Evolutionary conservation across 2,329 filamentous ascomycete genomes (phyloP), one percentile per base, ranked within the genome.

Genomic region (Fusarium lyarnte): DNA sequence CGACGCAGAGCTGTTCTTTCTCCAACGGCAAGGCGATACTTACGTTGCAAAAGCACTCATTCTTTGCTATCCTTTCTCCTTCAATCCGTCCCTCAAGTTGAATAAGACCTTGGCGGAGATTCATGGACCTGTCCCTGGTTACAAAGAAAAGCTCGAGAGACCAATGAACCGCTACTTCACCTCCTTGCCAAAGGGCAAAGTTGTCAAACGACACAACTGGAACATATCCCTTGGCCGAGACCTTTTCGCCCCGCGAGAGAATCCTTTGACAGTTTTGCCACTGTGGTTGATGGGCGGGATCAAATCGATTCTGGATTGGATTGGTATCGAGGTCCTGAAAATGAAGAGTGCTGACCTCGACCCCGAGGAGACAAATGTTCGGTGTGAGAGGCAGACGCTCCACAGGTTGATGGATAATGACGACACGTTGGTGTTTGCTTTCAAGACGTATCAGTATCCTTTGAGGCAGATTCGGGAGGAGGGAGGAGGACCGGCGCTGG

Each of bases 81-180:
- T 53, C 5, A 53, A 41, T 2, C 51, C 51, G 5, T 41, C 51
- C 0, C 8, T 29, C 2, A 53, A 53, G 8, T 31, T 53, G 25
- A 39, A 29, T 2, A 23, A 53, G 14, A 29, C 51, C 14, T 5
- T 53, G 0, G 25, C 35, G 2, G 35, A 19, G 6, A 53, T 53
- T 2, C 51, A 53, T 19, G 14, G 25, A 2, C 35, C 51, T 0
- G 25, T 53, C 0, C 35, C 51, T 1, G 51, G 35, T 0, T 53
- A 41, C 2, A 53, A 41, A 9, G 35, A 53, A 1, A 53, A 53
- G 1, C 51, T 41, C 5, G 51, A 53, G 14, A 53, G 35, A 4
- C 25, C 51, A 0, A 53, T 53, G 25, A 53, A 29, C 5, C 51
- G 51, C 21, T 53, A 53, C 51, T 53, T 53, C 19, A 19, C 35